phyloP scores from a whole-genome alignment of 306 rosid genomes.

The Cucurbita pepo region DNA sequence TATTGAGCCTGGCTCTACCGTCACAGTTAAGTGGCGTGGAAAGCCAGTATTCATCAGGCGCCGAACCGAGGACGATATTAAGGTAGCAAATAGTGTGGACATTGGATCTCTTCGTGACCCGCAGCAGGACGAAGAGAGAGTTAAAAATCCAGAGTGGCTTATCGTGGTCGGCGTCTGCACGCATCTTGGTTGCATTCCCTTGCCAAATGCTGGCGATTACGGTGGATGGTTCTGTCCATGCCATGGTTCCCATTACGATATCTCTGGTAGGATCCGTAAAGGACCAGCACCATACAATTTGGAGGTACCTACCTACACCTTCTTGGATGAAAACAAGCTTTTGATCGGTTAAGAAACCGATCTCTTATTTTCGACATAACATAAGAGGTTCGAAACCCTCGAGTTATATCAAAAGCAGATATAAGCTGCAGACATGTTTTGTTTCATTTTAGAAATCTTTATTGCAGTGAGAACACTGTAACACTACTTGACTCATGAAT shows the following conservation, averaged over 20 bases:
- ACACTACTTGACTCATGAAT: not conserved
- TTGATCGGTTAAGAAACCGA: slow-evolving; percentile 45
- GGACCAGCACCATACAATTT: slow-evolving; percentile 84
- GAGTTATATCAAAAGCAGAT: slow-evolving; percentile 13
- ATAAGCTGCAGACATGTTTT: slow-evolving; percentile 20
- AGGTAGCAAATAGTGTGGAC: slow-evolving; percentile 65
- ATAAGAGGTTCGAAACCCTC: not conserved
- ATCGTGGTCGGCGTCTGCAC: slow-evolving; percentile 77
- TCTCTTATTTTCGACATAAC: not conserved
- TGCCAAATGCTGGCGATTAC: slow-evolving; percentile 80
- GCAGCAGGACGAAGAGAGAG: slow-evolving; percentile 54
- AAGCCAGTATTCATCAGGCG: slow-evolving; percentile 86
- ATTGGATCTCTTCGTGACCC: slow-evolving; percentile 67
- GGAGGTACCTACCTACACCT: slow-evolving; percentile 69
- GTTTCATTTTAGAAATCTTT: slow-evolving; percentile 6
- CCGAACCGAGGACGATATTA: slow-evolving; percentile 60
- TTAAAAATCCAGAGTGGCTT: slow-evolving; percentile 78
- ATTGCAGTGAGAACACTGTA: not conserved
- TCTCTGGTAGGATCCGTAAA: slow-evolving; percentile 76
- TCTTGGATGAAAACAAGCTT: slow-evolving; percentile 57
- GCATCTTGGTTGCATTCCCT: slow-evolving; percentile 78
- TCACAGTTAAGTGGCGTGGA: slow-evolving; percentile 87
- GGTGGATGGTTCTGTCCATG: slow-evolving; percentile 95
- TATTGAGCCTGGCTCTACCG: slow-evolving; percentile 68
- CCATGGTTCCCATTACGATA: slow-evolving; percentile 78